Percentiles rank a stretch among this genome's conserved stretches.
Conservation (phyloP, 805 yeast genomes). For the Candida corydali region DNA sequence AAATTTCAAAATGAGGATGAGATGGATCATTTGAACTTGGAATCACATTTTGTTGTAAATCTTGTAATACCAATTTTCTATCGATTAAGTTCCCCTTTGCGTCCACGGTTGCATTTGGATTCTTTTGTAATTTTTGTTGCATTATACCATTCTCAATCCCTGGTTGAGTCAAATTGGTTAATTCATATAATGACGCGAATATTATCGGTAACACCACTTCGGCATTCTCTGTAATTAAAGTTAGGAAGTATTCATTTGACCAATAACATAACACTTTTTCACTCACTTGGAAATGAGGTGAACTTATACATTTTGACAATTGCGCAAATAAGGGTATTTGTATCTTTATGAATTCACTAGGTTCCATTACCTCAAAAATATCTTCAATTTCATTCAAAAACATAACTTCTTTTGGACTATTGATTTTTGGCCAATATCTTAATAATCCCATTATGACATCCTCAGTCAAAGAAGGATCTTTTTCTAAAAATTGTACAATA, state of each 20-base stretch:
- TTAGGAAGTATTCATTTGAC: conserved; percentile 91
- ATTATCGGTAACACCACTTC: conserved; percentile 90
- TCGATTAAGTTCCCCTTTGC: conserved; percentile 42
- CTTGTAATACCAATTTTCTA: conserved; percentile 29
- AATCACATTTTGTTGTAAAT: conserved; percentile 17
- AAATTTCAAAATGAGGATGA: conserved; percentile 19
- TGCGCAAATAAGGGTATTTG: conserved; percentile 93
- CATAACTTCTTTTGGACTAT: conserved; percentile 93
- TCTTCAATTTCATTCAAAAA: conserved; percentile 95
- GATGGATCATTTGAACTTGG: conserved; percentile 21
- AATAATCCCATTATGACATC: conserved; percentile 94
- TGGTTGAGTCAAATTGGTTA: conserved; percentile 53
- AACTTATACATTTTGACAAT: conserved; percentile 86
- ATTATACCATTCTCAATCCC: conserved; percentile 37
- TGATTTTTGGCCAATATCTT: conserved; percentile 95
- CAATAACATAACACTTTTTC: conserved; percentile 92
- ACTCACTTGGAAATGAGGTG: conserved; percentile 95
- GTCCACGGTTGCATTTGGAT: conserved; percentile 36
- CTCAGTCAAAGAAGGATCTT: conserved; percentile 87
- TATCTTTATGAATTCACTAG: conserved; percentile 83
- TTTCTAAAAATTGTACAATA: conserved; percentile 92
- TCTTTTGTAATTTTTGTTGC: conserved; percentile 34
- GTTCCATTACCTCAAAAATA: conserved; percentile 93
- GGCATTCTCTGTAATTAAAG: conserved; percentile 86
- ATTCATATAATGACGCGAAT: conserved; percentile 84